Evolutionary conservation across 129 eudicot genomes (phyloP).

Genomic region (Saussurea involucrata): DNA sequence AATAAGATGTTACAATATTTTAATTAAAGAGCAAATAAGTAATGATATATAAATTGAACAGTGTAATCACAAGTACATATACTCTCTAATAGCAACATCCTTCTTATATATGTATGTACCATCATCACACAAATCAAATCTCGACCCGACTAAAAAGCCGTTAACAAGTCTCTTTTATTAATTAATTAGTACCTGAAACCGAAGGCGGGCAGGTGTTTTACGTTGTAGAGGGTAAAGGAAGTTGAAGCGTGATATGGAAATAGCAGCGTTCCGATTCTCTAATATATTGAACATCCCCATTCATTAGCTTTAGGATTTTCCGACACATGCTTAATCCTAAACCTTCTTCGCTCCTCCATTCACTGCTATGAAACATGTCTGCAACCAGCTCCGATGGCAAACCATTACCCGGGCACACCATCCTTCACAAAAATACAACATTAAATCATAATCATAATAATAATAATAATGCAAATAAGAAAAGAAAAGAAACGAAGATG

Average conservation of each 20-base stretch:
- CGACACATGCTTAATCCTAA: constrained; percentile 80
- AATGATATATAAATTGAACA: neutral
- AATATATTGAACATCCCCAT: constrained; percentile 83
- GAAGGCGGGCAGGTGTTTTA: neutral
- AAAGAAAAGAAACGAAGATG: neutral
- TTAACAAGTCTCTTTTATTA: constrained; percentile 16
- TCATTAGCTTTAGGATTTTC: constrained; percentile 78
- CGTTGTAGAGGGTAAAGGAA: constrained; percentile 31
- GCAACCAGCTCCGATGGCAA: constrained; percentile 78
- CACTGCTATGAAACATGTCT: constrained; percentile 82
- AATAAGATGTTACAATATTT: too few species aligned
- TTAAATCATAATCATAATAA: neutral
- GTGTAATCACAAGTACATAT: constrained; percentile 6
- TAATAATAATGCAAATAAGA: neutral
- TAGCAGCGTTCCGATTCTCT: constrained; percentile 86
- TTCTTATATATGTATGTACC: constrained; percentile 16
- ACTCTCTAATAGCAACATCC: constrained; percentile 1
- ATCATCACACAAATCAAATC: neutral
- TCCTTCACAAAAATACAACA: constrained; percentile 37
- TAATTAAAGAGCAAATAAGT: neutral
- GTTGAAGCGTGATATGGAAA: constrained; percentile 62
- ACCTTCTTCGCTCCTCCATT: constrained; percentile 83
- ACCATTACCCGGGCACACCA: constrained; percentile 86
- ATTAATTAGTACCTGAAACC: neutral
- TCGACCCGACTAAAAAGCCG: neutral